Evolutionary conservation across 2,329 filamentous ascomycete genomes (phyloP), one percentile per base, ranked within the genome.

Genomic region (Pseudopithomyces maydicus): DNA sequence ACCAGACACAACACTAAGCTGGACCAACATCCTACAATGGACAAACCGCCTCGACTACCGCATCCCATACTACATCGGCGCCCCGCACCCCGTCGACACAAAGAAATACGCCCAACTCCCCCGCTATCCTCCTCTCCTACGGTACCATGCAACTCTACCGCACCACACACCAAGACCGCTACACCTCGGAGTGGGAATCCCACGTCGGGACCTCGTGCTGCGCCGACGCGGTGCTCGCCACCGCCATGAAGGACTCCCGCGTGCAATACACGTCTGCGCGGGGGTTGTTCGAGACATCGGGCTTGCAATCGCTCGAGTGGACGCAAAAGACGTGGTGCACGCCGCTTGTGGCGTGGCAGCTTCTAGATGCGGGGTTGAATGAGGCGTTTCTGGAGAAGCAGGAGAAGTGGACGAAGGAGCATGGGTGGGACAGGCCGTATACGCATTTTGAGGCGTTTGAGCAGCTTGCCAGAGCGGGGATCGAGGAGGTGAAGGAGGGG

Each of bases 221-320:
- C 47, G 76, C 76, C 14, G 76, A 78, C 55, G 56, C 72, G 36
- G 65, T 75, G 17, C 67, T 78, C 4, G 69, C 73, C 0, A 70
- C 64, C 14, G 72, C 74, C 3, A 64, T 78, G 29, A 54, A 57
- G 7, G 68, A 78, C 7, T 70, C 72, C 10, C 68, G 70, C 17
- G 72, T 77, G 17, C 71, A 73, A 22, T 66, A 76, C 17, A 74
- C 76, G 6, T 69, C 69, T 20, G 70, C 74, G 0, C 80, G 73
- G 66, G 79, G 79, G 0, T 71, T 79, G 48, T 71, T 81, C 12
- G 79, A 81, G 58, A 72, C 77, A 39, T 78, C 79, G 54, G 76
- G 73, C 19, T 76, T 77, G 5, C 62, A 63, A 35, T 75, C 73
- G 0, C 67, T 81, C 26, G 72, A 77, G 38, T 81, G 72, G 69